phyloP scores from a whole-genome alignment of 2,329 filamentous ascomycete species.

The Trichoderma pleuroti region DNA sequence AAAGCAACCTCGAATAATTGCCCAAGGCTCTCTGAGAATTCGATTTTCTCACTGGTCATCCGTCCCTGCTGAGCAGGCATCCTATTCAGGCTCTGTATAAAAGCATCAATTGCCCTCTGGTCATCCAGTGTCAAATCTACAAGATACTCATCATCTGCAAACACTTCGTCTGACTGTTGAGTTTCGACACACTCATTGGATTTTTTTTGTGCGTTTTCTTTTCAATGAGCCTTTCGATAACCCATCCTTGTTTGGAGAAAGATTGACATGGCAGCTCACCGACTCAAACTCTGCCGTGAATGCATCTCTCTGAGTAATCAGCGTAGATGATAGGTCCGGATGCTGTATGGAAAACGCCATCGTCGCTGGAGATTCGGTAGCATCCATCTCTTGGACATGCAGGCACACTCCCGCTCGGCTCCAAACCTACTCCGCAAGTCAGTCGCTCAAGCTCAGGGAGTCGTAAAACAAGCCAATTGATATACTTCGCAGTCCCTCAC shows the following conservation, averaged over 20 bases:
- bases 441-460: background rate
- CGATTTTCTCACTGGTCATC: background rate
- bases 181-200: background rate
- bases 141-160: conserved; percentile 18
- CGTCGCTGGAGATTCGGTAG: conserved; percentile 20
- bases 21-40: background rate
- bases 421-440: conserved; percentile 30
- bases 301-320: conserved; percentile 29
- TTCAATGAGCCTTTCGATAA: background rate
- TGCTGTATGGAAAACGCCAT: conserved; percentile 38
- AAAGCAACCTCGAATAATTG: conserved; percentile 24
- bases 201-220: background rate
- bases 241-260: conserved; percentile 18
- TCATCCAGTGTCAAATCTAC: conserved; percentile 25
- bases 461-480: background rate
- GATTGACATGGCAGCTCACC: conserved; percentile 27
- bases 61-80: background rate
- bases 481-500: conserved; percentile 30
- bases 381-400: conserved; percentile 19
- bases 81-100: conserved; percentile 27
- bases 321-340: conserved; percentile 31
- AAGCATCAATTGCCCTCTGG: conserved; percentile 30
- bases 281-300: conserved; percentile 28
- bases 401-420: conserved; percentile 30
- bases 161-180: background rate